Evolutionary conservation across 2,329 filamentous ascomycete species (phyloP).

Genomic region (Trichocomaceae sp.): DNA sequence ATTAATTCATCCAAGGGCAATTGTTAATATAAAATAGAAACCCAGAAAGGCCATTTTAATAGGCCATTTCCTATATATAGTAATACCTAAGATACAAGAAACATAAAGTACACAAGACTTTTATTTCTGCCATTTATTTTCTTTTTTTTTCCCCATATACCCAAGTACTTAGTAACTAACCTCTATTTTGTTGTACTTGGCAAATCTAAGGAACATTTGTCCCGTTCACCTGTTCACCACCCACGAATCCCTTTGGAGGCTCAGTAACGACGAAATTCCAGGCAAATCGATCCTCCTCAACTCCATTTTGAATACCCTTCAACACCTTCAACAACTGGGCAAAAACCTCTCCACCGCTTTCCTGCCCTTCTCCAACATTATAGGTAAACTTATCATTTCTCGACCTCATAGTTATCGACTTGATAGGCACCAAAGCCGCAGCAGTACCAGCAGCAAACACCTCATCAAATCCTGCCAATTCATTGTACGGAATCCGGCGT

Average conservation of each 20-base stretch:
- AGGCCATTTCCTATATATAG: background rate
- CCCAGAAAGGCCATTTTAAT: background rate
- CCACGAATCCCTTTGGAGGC: slow-evolving; percentile 27
- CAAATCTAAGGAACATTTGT: slow-evolving; percentile 23
- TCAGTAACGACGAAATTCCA: slow-evolving; percentile 53
- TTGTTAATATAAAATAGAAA: background rate
- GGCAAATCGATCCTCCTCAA: slow-evolving; percentile 66
- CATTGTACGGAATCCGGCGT: slow-evolving; percentile 56
- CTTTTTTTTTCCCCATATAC: background rate
- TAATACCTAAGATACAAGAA: background rate
- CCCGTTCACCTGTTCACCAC: slow-evolving; percentile 12
- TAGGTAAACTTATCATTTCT: slow-evolving; percentile 52
- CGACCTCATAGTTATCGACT: slow-evolving; percentile 71
- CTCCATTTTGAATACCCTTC: slow-evolving; percentile 79
- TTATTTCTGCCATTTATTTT: too few species aligned
- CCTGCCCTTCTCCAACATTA: slow-evolving; percentile 33
- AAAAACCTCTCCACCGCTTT: slow-evolving; percentile 53
- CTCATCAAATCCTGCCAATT: slow-evolving; percentile 61
- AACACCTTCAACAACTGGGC: slow-evolving; percentile 66
- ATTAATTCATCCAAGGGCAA: background rate
- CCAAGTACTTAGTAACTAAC: too few species aligned
- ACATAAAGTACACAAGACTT: slow-evolving; percentile 3
- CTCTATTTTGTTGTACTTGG: background rate
- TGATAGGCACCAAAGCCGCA: slow-evolving; percentile 83
- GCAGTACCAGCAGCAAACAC: slow-evolving; percentile 90